phyloP scores from a whole-genome alignment of 345 rosid genomes.

The Durio zibethinus region DNA sequence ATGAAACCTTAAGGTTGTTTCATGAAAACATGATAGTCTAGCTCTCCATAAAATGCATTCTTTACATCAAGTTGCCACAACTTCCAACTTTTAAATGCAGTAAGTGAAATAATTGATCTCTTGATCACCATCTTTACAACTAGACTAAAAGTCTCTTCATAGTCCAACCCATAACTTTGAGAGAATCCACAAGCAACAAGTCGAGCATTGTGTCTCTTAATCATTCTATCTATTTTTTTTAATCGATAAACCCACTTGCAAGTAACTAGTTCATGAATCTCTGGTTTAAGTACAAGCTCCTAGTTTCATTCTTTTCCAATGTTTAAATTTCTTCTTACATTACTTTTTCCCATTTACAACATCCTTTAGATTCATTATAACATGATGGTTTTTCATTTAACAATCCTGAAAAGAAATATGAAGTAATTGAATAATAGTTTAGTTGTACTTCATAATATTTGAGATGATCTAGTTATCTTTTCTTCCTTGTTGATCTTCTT shows the following conservation, averaged over 20 bases:
- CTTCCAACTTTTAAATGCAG: background rate
- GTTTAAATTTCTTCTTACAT: background rate
- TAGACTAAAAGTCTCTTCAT: background rate
- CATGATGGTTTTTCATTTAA: background rate
- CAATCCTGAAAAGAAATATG: background rate
- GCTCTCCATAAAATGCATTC: background rate
- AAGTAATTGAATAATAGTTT: background rate
- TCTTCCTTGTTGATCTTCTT: background rate
- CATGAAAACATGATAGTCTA: background rate
- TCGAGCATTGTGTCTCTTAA: background rate
- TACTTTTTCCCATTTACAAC: background rate
- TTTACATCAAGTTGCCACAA: slow-evolving; percentile 1
- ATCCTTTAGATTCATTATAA: background rate
- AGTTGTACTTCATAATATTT: background rate
- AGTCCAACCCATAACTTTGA: background rate
- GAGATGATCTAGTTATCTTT: background rate
- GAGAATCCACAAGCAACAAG: background rate
- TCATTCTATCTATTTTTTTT: background rate
- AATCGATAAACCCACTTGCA: background rate
- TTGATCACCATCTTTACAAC: background rate
- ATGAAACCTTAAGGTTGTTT: background rate
- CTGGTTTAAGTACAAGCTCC: background rate
- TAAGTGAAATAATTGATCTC: background rate
- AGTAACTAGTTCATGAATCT: background rate
- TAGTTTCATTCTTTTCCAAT: background rate